A percentile compares a stretch with the other conserved stretches of the same genome.
Evolutionary conservation across 495 filamentous ascomycete species (phyloP).

Genomic region (Tuber melanosporum): DNA sequence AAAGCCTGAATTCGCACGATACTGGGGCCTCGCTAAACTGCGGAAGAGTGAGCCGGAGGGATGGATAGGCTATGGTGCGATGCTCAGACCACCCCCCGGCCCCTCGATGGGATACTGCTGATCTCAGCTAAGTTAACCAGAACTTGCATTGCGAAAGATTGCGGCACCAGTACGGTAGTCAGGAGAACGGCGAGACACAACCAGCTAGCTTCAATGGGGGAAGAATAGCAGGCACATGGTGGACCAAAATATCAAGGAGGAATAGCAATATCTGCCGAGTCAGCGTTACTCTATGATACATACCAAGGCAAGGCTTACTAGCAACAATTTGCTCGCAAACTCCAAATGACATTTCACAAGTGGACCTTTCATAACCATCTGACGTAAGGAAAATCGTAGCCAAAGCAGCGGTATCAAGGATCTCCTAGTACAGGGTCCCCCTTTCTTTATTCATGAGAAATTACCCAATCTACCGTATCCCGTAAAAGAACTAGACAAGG

Average conservation of each 20-base stretch:
- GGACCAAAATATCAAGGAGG: background rate
- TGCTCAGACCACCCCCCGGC: too few species aligned
- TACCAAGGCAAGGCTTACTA: background rate
- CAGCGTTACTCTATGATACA: background rate
- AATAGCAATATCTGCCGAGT: background rate
- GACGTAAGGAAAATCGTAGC: background rate
- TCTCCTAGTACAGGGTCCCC: conserved; percentile 3
- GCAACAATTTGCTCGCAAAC: background rate
- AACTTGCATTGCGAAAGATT: background rate
- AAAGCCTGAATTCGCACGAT: background rate
- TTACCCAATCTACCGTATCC: conserved; percentile 2
- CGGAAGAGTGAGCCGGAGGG: background rate
- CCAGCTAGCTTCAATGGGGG: background rate
- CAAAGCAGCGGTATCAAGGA: background rate
- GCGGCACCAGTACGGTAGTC: background rate
- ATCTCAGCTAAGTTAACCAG: background rate
- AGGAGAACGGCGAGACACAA: background rate
- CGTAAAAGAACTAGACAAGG: conserved; percentile 7
- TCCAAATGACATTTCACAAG: background rate
- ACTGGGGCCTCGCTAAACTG: background rate
- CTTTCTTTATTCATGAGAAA: background rate
- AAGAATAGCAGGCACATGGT: background rate
- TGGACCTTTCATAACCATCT: background rate
- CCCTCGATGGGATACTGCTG: background rate
- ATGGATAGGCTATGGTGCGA: background rate